These are phyloP conservation scores for Apiospora hydei DNA, from an alignment of 2,329 filamentous ascomycete genomes.

Conservation along the genomic window DNA sequence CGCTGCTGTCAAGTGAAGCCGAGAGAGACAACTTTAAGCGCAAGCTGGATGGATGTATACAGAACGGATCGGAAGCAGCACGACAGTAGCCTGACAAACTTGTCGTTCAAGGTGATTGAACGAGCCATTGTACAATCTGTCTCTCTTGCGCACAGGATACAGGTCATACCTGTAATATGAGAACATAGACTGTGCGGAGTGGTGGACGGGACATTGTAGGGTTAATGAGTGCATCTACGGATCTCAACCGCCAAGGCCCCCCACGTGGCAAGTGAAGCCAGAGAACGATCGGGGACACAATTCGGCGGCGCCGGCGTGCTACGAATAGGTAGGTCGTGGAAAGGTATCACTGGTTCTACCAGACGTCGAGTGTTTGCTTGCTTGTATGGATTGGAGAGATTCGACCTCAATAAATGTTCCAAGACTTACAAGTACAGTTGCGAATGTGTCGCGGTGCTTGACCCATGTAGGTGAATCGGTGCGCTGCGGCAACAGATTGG, in stretches of 20 bases:
- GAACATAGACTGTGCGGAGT: background rate
- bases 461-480: background rate
- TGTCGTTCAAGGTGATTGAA: background rate
- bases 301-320: conserved; percentile 6
- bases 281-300: background rate
- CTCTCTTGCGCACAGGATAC: background rate
- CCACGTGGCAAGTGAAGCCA: conserved; percentile 10
- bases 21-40: background rate
- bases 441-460: background rate
- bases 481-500: background rate
- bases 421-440: background rate
- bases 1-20: background rate
- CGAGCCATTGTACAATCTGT: background rate
- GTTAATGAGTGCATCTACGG: background rate
- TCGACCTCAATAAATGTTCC: background rate
- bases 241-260: background rate
- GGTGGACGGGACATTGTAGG: background rate
- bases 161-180: background rate
- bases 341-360: background rate
- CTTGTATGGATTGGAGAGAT: background rate
- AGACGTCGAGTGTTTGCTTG: background rate
- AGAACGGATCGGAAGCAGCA: background rate
- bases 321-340: background rate
- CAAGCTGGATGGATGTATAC: background rate
- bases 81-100: background rate